phyloP scores from a whole-genome alignment of 2,329 filamentous ascomycete genomes.

The Paraphaeosphaeria sporulosa region DNA sequence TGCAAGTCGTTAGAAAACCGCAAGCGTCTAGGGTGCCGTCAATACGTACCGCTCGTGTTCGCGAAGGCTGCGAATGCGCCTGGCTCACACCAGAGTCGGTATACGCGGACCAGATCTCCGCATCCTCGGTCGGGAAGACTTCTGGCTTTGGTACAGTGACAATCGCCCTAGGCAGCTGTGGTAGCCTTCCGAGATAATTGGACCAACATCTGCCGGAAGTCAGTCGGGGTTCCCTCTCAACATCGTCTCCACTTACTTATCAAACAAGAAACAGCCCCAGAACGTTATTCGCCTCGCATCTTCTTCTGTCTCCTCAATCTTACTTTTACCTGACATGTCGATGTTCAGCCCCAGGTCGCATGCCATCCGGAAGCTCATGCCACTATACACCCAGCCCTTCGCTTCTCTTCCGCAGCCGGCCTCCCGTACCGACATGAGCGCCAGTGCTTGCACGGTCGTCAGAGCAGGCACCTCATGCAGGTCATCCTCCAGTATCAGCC shows the following conservation, averaged over 20 bases:
- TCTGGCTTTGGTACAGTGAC: constrained; percentile 89
- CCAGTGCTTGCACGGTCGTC: constrained; percentile 90
- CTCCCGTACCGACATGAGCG: constrained; percentile 94
- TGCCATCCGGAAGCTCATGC: constrained; percentile 98
- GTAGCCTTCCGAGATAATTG: constrained; percentile 91
- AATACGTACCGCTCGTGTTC: constrained; percentile 71
- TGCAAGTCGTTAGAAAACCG: constrained; percentile 4
- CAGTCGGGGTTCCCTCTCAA: constrained; percentile 7
- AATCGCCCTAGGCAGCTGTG: constrained; percentile 80
- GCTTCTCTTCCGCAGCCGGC: constrained; percentile 93
- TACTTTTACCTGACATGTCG: constrained; percentile 64
- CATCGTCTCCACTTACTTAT: constrained; percentile 67
- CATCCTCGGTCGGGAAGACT: constrained; percentile 88
- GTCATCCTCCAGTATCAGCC: constrained; percentile 87
- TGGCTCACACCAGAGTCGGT: constrained; percentile 82
- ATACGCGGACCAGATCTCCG: constrained; percentile 85
- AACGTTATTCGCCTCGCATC: constrained; percentile 92
- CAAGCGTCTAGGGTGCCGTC: not conserved
- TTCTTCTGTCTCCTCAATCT: constrained; percentile 79
- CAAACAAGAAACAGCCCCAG: constrained; percentile 98
- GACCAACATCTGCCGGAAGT: constrained; percentile 77
- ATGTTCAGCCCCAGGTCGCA: constrained; percentile 92
- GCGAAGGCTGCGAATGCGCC: constrained; percentile 77
- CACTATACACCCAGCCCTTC: constrained; percentile 97
- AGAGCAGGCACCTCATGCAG: constrained; percentile 89